These are phyloP conservation scores for Apiospora sp. DNA, from an alignment of 2,329 filamentous ascomycete genomes.

Conservation along the genomic window DNA sequence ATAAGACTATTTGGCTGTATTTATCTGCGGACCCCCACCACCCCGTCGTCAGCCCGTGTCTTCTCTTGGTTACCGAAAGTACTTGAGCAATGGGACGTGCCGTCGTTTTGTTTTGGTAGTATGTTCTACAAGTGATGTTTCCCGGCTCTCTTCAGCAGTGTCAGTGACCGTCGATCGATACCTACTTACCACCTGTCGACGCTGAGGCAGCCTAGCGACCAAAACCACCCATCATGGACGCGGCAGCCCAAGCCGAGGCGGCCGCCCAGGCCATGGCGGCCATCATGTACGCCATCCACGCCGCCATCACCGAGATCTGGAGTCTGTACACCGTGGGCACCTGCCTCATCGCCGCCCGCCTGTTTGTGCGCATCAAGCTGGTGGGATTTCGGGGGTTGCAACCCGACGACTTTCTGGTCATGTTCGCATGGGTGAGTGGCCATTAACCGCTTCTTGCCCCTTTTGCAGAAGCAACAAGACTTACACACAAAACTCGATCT, in stretches of 20 bases:
- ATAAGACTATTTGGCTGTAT: neutral
- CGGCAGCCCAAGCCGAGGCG: neutral
- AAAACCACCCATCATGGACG: neutral
- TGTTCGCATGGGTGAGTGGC: slow-evolving; percentile 39
- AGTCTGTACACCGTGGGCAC: slow-evolving; percentile 44
- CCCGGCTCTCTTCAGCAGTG: neutral
- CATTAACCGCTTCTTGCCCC: no score
- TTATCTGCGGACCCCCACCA: neutral
- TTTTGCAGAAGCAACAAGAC: neutral
- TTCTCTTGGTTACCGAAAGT: neutral
- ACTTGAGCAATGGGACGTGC: neutral
- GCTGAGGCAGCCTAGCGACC: no score
- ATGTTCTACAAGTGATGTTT: neutral
- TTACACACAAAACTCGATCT: neutral
- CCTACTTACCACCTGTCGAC: neutral
- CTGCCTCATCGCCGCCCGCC: slow-evolving; percentile 41
- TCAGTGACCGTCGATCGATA: no score
- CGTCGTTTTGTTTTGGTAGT: neutral
- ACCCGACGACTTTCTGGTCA: slow-evolving; percentile 45
- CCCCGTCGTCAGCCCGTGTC: no score
- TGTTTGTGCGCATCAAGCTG: slow-evolving; percentile 44
- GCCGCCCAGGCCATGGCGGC: neutral
- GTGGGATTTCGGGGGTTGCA: slow-evolving; percentile 44
- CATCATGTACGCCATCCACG: neutral
- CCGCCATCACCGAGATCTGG: slow-evolving; percentile 45